Evolutionary conservation across 1,284 basidiomycete genomes (phyloP), one percentile per base, ranked within the genome.

Genomic region (Ustilago nuda): DNA sequence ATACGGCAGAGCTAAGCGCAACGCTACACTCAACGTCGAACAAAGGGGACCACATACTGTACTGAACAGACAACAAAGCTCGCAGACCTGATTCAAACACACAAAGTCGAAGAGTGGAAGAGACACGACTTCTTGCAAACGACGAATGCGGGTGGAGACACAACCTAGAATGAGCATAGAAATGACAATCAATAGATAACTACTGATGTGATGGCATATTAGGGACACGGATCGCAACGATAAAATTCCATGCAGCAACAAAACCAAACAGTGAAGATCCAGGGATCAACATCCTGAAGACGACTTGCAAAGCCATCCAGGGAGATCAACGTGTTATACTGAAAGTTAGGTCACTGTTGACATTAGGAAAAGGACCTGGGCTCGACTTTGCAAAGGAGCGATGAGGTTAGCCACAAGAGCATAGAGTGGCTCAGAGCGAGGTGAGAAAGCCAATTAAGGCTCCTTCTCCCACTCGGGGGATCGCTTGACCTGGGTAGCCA

Each of bases 401-500:
- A 72, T 65, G 54, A 59, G 54, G 52, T 53, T 8, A 55, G 55
- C 57, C 39, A 32, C 50, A 39, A 3, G 23, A 43, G 45, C 13
- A 51, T 19, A 56, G n/a, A 17, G 23, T 53, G 55, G 56, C 39
- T 45, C 32, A 43, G 41, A 55, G 56, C 51, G 46, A 54, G 19
- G 51, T 23, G 23, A 19, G 32, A 30, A 30, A 51, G 48, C 53
- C 57, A 17, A 23, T 64, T 62, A 72, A 35, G 64, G 64, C 65
- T 76, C 68, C 37, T 68, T 66, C 63, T 76, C 73, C 74, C 70
- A 77, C 39, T 77, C 75, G 65, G 75, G 73, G 15, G 70, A 65
- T 39, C 77, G 77, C 62, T 70, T 72, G 66, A 72, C 70, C 53
- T 65, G 69, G 45, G 77, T 79, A 32, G 72, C 72, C 71, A 79